phyloP scores from a whole-genome alignment of 2,329 filamentous ascomycete species.

The Periconia sp. region DNA sequence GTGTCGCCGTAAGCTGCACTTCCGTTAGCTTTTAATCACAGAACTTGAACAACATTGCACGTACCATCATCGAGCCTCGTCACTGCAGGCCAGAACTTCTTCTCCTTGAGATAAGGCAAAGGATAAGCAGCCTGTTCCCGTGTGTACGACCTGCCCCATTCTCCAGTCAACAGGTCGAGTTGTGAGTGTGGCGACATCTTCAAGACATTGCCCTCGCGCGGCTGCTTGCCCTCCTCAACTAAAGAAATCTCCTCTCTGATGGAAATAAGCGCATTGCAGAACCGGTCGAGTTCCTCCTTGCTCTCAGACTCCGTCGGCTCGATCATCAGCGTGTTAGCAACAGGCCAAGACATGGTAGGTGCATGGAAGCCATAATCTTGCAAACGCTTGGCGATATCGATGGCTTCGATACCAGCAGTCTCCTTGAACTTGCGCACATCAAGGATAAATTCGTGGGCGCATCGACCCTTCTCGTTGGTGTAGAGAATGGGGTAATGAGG shows the following conservation, averaged over 20 bases:
- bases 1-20: conserved; percentile 79
- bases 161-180: conserved; percentile 74
- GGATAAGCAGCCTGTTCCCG: conserved; percentile 88
- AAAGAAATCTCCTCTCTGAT: conserved; percentile 86
- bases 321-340: conserved; percentile 95
- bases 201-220: conserved; percentile 79
- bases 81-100: conserved; percentile 97
- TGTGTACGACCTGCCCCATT: conserved; percentile 84
- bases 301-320: conserved; percentile 95
- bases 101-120: conserved; percentile 80
- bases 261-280: conserved; percentile 85
- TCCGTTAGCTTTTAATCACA: conserved; percentile 24
- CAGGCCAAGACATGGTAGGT: conserved; percentile 96
- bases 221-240: conserved; percentile 78
- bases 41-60: conserved; percentile 41
- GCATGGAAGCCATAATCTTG: conserved; percentile 98
- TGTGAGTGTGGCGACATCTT: conserved; percentile 90
- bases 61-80: conserved; percentile 86
- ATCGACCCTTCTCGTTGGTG: conserved; percentile 85
- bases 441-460: conserved; percentile 96
- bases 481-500: conserved; percentile 91
- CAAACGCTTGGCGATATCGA: conserved; percentile 94
- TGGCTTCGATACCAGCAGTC: conserved; percentile 82
- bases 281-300: conserved; percentile 90
- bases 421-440: conserved; percentile 87